Percentiles rank a stretch among this genome's conserved stretches.
These are phyloP conservation scores for Elongisporangium senticosum DNA, from an alignment of 352 stramenopile species.

Conservation along the genomic window DNA sequence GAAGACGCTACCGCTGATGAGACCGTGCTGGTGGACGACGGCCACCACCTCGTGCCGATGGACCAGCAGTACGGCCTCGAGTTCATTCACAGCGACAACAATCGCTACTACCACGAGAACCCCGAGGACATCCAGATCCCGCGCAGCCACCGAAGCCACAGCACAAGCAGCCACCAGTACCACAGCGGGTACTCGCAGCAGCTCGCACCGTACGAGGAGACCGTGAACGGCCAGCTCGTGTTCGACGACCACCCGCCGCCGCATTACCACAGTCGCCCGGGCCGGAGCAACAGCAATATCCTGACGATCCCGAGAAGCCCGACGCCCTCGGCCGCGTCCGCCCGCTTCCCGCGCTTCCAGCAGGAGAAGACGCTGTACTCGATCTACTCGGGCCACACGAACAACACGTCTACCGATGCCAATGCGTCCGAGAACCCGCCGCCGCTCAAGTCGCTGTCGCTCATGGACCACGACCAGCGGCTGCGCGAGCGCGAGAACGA, in stretches of 20 bases:
- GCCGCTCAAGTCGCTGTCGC: conserved; percentile 50
- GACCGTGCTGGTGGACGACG: neutral
- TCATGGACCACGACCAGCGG: conserved; percentile 51
- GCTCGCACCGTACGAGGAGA: conserved; percentile 1
- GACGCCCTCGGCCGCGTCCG: neutral
- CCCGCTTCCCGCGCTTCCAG: conserved; percentile 1
- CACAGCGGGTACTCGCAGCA: conserved; percentile 15
- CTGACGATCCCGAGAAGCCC: neutral
- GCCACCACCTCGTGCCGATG: neutral
- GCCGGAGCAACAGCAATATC: neutral
- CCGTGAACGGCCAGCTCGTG: neutral
- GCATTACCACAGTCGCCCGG: neutral
- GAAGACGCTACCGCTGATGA: conserved; percentile 13
- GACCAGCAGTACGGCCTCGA: conserved; percentile 20
- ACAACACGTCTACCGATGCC: conserved; percentile 3
- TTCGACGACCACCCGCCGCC: conserved; percentile 2
- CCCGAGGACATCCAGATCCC: conserved; percentile 19
- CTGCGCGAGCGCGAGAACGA: conserved; percentile 62
- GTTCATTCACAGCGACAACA: conserved; percentile 29
- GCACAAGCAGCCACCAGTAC: conserved; percentile 11
- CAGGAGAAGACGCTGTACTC: conserved; percentile 20
- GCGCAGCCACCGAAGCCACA: conserved; percentile 8
- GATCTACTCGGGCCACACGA: conserved; percentile 24
- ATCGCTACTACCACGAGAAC: conserved; percentile 26
- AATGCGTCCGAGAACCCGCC: conserved; percentile 10